Percentiles rank a stretch among this genome's conserved stretches.
Conservation (phyloP, 2,329 filamentous ascomycete genomes). For the Rhinocladiella mackenziei region DNA sequence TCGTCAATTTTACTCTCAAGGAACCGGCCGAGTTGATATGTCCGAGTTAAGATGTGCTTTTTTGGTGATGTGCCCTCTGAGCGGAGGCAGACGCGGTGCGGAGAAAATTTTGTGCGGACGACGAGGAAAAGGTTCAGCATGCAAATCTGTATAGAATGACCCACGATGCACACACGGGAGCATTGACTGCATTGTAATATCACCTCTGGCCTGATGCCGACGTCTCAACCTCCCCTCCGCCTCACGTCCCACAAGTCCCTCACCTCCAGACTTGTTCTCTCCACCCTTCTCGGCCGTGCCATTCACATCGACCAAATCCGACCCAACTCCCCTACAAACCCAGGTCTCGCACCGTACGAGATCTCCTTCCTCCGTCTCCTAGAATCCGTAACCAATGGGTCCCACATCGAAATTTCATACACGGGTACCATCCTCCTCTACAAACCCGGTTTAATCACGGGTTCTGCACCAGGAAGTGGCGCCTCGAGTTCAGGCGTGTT, state of each 20-base stretch:
- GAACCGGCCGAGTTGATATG: too few species aligned
- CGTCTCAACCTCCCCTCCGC: constrained; percentile 54
- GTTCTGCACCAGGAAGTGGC: constrained; percentile 71
- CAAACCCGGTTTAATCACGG: constrained; percentile 86
- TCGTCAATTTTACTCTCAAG: too few species aligned
- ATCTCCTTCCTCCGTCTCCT: constrained; percentile 93
- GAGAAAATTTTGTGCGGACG: constrained; percentile 11
- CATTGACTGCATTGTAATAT: not conserved
- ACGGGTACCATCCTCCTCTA: constrained; percentile 92
- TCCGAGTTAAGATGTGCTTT: not conserved
- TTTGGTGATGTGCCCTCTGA: not conserved
- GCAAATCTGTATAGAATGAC: constrained; percentile 1
- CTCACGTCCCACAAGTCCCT: constrained; percentile 84
- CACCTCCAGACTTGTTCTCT: constrained; percentile 76
- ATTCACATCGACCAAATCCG: constrained; percentile 94
- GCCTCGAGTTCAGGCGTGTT: constrained; percentile 69
- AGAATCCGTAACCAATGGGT: constrained; percentile 92
- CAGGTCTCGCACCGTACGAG: constrained; percentile 87
- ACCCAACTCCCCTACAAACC: constrained; percentile 75
- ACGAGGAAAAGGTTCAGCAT: not conserved
- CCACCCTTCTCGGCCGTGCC: constrained; percentile 84
- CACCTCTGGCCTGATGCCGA: constrained; percentile 33
- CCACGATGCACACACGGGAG: constrained; percentile 3
- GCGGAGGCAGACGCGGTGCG: not conserved
- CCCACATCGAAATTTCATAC: constrained; percentile 90